A percentile compares a stretch with the other conserved stretches of the same genome.
Evolutionary conservation across 495 filamentous ascomycete genomes (phyloP).

Genomic region (Cladorrhinum samala): DNA sequence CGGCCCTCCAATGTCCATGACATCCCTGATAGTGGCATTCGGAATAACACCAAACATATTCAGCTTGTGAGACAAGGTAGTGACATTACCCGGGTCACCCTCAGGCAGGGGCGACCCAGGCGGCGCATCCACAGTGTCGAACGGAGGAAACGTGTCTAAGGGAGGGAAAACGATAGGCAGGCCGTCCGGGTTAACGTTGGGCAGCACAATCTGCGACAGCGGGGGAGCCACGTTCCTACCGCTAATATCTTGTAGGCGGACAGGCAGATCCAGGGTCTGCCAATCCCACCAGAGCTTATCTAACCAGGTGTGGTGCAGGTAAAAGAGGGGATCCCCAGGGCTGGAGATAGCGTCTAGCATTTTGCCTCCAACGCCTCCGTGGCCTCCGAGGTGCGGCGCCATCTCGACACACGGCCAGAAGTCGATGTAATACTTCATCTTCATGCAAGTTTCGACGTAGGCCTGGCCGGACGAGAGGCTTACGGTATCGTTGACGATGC

Average conservation of each 20-base stretch:
- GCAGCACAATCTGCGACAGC: no score
- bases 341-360: background rate
- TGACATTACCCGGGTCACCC: background rate
- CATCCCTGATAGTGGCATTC: slow-evolving; percentile 23
- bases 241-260: no score
- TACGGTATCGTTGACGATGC: slow-evolving; percentile 20
- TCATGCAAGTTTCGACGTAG: no score
- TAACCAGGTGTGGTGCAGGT: background rate
- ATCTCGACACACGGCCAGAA: background rate
- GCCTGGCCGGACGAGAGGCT: slow-evolving; percentile 6
- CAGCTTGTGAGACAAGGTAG: slow-evolving; percentile 12
- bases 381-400: background rate
- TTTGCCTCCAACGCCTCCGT: background rate
- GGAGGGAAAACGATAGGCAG: no score
- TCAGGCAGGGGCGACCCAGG: no score
- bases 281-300: background rate
- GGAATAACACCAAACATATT: slow-evolving; percentile 18
- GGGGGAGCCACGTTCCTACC: no score
- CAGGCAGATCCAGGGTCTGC: no score
- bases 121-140: no score
- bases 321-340: background rate
- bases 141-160: no score
- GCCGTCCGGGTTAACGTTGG: no score
- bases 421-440: no score
- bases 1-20: slow-evolving; percentile 35